phyloP scores from a whole-genome alignment of 768 basidiomycete species.

The Panus rudis region DNA sequence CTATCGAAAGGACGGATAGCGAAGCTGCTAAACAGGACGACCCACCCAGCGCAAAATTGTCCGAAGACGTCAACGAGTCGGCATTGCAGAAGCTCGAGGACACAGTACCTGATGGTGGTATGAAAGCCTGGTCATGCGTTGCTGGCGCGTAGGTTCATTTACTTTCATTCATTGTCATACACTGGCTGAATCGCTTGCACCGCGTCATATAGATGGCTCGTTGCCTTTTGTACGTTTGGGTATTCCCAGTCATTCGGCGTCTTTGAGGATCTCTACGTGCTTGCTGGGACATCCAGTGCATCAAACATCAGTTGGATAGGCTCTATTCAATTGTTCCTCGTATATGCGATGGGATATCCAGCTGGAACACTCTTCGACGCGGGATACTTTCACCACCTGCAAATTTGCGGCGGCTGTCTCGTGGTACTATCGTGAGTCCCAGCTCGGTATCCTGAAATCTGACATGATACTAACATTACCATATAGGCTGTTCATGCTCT shows the following conservation, averaged over 20 bases:
- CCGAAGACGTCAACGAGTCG: too few relatives aligned
- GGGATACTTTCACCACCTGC: slow-evolving; percentile 28
- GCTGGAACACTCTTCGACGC: slow-evolving; percentile 18
- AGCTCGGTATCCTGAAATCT: slow-evolving; percentile 12
- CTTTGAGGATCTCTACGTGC: slow-evolving; percentile 16
- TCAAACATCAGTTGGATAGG: slow-evolving; percentile 20
- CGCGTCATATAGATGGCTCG: slow-evolving; percentile 18
- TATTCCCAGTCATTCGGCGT: slow-evolving; percentile 20
- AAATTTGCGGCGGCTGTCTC: slow-evolving; percentile 2
- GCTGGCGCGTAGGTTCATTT: slow-evolving; percentile 17
- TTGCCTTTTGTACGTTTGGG: slow-evolving; percentile 18
- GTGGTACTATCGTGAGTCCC: slow-evolving; percentile 8
- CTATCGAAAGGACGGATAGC: too few relatives aligned
- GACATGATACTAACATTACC: slow-evolving; percentile 15
- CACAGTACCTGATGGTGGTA: slow-evolving; percentile 16
- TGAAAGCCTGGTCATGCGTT: slow-evolving; percentile 14
- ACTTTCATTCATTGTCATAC: not conserved
- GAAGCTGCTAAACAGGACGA: too few relatives aligned
- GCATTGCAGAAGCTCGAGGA: too few relatives aligned
- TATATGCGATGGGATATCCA: slow-evolving; percentile 14
- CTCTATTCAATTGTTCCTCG: slow-evolving; percentile 17
- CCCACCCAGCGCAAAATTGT: too few relatives aligned
- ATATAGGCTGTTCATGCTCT: slow-evolving; percentile 30
- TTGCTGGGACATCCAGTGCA: not conserved
- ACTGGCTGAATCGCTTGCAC: not conserved